phyloP scores from a whole-genome alignment of 2,329 filamentous ascomycete genomes.

The Claviceps humidiphila region DNA sequence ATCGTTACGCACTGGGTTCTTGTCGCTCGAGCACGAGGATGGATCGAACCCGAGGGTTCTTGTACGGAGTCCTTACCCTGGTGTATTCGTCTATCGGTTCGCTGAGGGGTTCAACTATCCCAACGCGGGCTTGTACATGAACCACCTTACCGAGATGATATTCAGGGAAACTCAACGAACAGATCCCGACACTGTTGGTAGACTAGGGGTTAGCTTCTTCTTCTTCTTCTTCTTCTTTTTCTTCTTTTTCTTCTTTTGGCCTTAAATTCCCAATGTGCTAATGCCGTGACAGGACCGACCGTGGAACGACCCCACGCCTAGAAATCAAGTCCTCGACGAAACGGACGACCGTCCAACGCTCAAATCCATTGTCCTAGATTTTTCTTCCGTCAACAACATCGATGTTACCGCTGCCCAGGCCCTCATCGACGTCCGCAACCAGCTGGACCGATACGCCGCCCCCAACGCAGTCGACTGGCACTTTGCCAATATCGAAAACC shows the following conservation, averaged over 20 bases:
- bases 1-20: slow-evolving; percentile 26
- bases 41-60: slow-evolving; percentile 35
- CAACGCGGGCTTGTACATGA: slow-evolving; percentile 38
- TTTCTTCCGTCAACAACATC: slow-evolving; percentile 39
- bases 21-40: slow-evolving; percentile 36
- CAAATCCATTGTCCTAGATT: slow-evolving; percentile 43
- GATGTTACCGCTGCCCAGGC: slow-evolving; percentile 43
- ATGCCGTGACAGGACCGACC: slow-evolving; percentile 30
- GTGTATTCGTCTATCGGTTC: slow-evolving; percentile 43
- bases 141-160: slow-evolving; percentile 32
- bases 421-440: slow-evolving; percentile 39
- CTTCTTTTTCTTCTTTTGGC: not conserved
- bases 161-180: slow-evolving; percentile 33
- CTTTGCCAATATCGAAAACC: slow-evolving; percentile 38
- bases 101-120: slow-evolving; percentile 43
- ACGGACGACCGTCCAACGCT: slow-evolving; percentile 33
- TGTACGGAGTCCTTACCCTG: slow-evolving; percentile 35
- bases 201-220: slow-evolving; percentile 27
- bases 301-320: slow-evolving; percentile 41
- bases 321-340: slow-evolving; percentile 17
- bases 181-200: slow-evolving; percentile 28
- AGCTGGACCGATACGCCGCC: slow-evolving; percentile 36
- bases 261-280: not conserved
- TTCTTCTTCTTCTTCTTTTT: slow-evolving; percentile 4
- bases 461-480: slow-evolving; percentile 34